Evolutionary conservation across 2,329 filamentous ascomycete genomes (phyloP), one percentile per base, ranked within the genome.

Genomic region (Chaetoscypha palmicola): DNA sequence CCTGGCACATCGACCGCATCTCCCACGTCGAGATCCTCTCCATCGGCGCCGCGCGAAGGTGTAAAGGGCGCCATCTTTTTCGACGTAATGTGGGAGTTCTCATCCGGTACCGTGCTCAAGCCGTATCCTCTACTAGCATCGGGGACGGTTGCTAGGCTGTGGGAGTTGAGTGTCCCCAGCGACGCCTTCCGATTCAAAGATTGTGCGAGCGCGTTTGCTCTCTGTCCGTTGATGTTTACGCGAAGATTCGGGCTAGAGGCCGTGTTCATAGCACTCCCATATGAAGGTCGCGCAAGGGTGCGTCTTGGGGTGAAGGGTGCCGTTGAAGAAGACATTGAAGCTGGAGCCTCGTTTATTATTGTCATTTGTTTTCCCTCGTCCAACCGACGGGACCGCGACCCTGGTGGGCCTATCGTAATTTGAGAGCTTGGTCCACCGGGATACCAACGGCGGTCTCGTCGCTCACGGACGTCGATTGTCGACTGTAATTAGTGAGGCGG

Each of bases 1-100:
- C 92, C 92, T 1, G 91, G 90, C 36, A 96, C 91, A 55, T 96
- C 90, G 50, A 96, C 91, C 24, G 73, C 64, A 62, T 96, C 91
- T 53, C 91, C 91, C 31, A 92, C 73, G 51, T 80, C 74, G 48
- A 94, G 68, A 41, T 74, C 72, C 45, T 67, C 66, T 53, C 61
- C 69, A 54, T 69, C 66, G 45, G 63, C 64, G 41, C 60, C 67
- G 65, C 73, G 68, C 43, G 68, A 69, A 20, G 77, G 77, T 0
- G 76, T 79, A 41, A 69, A 62, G 23, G 73, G 76, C 39, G 70
- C 67, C 70, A 77, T 77, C 42, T 63, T 72, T 62, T 70, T 60
- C 10, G 40, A 12, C 19, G 21, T 28, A 59, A 65, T 58, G 64
- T 44, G 37, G 19, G 51, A 49, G 34, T 58, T 55, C 57, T 70